Evolutionary conservation across 208 protist species (phyloP), one percentile per base, ranked within the genome.

Genomic region (Leishmania tropica): DNA sequence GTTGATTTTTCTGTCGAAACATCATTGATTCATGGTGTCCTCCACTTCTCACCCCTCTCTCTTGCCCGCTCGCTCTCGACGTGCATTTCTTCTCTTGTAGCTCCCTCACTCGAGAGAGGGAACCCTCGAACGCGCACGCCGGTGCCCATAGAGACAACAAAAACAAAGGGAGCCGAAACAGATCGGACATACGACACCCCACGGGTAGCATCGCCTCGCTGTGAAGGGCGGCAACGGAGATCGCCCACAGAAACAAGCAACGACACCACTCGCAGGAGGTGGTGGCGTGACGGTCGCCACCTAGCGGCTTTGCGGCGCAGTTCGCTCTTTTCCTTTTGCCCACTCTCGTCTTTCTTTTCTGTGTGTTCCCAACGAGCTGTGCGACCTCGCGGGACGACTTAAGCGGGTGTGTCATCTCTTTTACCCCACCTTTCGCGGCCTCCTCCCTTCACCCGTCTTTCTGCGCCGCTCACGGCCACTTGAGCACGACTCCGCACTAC

Each of bases 301-400:
- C 28, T 28, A 53, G 45, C 48, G 17, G 51, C 45, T 15, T 35
- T 35, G n/a, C 15, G 40, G 53, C 51, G 3, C 45, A 24, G 42
- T 19, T 83, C 75, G 35, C 77, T 75, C n/a, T 47, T 76, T 80
- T 40, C 58, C 78, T 79, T 74, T 79, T 76, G 75, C 28, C 31
- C 45, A 42, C n/a, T 76, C 35, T 60, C 17, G n/a, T 45, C 40
- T 40, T 62, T 21, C 15, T 62, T 76, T 37, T 40, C 2, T 76
- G 45, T 72, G 68, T 79, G 7, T 51, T 62, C 70, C 28, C 35
- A 3, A 74, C 45, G 17, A 35, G 37, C 10, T 35, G 68, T 19
- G 40, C 24, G 28, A 2, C 68, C n/a, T 54, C 31, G 28, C 68
- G 28, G 45, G 37, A 68, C 47, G 62, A 60, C 31, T 53, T 11